Percentiles rank a stretch among this genome's conserved stretches.
These are phyloP conservation scores for Coleophoma cylindrospora DNA, from an alignment of 2,329 filamentous ascomycete species.

Conservation along the genomic window DNA sequence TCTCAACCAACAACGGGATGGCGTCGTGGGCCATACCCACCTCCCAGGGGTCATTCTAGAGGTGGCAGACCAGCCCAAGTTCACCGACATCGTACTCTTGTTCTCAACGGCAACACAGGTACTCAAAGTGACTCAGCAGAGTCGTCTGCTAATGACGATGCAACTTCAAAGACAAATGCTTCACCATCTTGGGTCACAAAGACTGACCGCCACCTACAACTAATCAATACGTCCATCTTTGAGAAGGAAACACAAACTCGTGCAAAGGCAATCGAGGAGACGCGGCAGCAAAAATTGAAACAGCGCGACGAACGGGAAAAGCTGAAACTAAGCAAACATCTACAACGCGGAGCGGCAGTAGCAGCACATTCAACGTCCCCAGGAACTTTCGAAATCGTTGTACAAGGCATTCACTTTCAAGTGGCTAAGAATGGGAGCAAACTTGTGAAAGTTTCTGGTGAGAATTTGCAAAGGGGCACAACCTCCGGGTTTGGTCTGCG, in stretches of 20 bases:
- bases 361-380: constrained; percentile 22
- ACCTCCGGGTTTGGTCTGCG: constrained; percentile 1
- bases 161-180: background rate
- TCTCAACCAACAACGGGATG: constrained; percentile 18
- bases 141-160: constrained; percentile 14
- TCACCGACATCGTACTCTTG: constrained; percentile 54
- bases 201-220: constrained; percentile 71
- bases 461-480: constrained; percentile 17
- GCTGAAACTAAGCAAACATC: constrained; percentile 45
- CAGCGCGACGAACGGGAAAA: constrained; percentile 54
- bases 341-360: constrained; percentile 30
- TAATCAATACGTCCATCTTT: constrained; percentile 77
- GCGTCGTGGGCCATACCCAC: constrained; percentile 14
- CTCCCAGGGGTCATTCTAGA: constrained; percentile 23
- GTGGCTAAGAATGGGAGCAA: constrained; percentile 78
- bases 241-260: constrained; percentile 68
- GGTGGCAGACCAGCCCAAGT: constrained; percentile 33
- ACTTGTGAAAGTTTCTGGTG: constrained; percentile 69
- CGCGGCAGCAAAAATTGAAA: constrained; percentile 50
- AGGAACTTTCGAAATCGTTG: constrained; percentile 53
- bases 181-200: constrained; percentile 61
- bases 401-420: constrained; percentile 70
- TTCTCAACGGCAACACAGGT: constrained; percentile 47
- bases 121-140: background rate
- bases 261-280: constrained; percentile 67